Percentiles rank a stretch among this genome's conserved stretches.
Conservation (phyloP, 441 rosid species). For the Biscutella laevigata region DNA sequence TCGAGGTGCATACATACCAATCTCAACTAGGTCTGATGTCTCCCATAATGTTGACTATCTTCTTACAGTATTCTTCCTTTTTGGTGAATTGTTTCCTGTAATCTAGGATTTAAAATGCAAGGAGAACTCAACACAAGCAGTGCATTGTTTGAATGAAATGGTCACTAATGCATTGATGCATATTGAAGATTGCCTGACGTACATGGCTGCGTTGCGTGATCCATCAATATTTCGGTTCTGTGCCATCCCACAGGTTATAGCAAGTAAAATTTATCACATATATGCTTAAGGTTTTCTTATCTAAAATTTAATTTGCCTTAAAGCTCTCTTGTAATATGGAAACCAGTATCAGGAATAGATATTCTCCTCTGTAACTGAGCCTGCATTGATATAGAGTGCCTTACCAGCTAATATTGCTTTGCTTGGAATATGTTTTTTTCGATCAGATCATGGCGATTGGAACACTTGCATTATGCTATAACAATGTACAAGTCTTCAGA, state of each 20-base stretch:
- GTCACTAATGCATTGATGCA: constrained; percentile 72
- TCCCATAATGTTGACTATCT: background rate
- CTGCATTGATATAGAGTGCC: background rate
- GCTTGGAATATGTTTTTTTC: constrained; percentile 25
- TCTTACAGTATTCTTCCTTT: constrained; percentile 8
- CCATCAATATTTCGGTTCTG: constrained; percentile 71
- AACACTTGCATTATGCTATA: constrained; percentile 81
- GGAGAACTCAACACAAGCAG: constrained; percentile 69
- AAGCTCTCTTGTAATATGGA: background rate
- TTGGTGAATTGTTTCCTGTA: constrained; percentile 10
- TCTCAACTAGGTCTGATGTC: constrained; percentile 9
- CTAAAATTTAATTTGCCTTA: background rate
- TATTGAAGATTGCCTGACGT: constrained; percentile 66
- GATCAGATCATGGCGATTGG: constrained; percentile 90
- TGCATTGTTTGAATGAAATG: constrained; percentile 88
- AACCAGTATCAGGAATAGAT: background rate
- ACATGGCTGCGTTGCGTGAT: constrained; percentile 54
- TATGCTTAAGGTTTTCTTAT: background rate
- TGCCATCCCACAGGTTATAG: constrained; percentile 79
- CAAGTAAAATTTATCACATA: background rate
- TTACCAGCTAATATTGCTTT: constrained; percentile 16
- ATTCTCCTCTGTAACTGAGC: background rate
- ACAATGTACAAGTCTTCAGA: constrained; percentile 85
- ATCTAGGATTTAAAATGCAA: constrained; percentile 71
- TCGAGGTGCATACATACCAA: constrained; percentile 46